Conservation (phyloP, 176 grass and related monocot genomes). For the Lolium rigidum region DNA sequence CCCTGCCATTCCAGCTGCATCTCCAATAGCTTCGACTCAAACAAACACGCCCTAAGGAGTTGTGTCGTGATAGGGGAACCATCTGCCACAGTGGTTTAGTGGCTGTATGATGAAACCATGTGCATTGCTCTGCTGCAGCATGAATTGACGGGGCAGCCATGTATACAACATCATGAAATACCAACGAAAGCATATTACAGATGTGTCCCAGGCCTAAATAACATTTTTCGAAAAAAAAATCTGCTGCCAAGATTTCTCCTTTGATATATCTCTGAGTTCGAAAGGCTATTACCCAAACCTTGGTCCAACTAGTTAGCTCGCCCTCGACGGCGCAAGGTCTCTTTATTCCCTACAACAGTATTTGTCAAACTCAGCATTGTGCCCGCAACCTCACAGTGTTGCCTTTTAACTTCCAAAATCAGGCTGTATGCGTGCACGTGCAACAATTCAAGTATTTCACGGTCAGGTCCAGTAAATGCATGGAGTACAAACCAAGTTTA, state of each 20-base stretch:
- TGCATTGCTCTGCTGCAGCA: background rate
- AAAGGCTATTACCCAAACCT: background rate
- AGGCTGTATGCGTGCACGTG: background rate
- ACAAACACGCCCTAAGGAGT: no score
- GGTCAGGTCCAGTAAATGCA: background rate
- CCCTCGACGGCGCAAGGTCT: background rate
- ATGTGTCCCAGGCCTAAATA: slow-evolving; percentile 5
- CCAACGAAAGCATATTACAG: background rate
- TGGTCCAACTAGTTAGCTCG: background rate
- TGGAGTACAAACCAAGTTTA: background rate
- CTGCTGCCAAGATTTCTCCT: background rate
- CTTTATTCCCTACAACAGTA: background rate
- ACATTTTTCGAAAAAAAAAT: background rate
- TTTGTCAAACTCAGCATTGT: background rate
- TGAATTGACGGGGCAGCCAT: background rate
- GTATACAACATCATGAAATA: background rate
- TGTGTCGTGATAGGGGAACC: no score
- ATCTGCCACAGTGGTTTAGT: no score
- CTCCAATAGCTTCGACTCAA: no score
- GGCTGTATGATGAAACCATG: background rate
- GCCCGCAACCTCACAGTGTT: background rate
- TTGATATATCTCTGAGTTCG: background rate
- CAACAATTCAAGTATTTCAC: background rate
- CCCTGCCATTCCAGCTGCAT: no score
- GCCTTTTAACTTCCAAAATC: background rate